These are phyloP conservation scores for Neodidymelliopsis sp. DNA, from an alignment of 2,329 filamentous ascomycete species.

Conservation along the genomic window DNA sequence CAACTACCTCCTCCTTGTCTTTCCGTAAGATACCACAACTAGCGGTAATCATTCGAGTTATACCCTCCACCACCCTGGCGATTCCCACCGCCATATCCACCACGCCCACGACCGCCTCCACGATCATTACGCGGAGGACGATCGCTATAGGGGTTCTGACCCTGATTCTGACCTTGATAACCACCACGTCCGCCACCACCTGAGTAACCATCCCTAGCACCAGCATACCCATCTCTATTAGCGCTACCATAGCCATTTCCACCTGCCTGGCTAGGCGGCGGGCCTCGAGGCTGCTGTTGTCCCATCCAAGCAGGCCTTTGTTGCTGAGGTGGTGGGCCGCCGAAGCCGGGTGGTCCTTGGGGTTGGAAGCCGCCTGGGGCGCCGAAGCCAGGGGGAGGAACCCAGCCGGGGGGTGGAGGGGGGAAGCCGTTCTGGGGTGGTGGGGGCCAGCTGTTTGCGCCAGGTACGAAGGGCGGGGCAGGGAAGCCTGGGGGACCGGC, in stretches of 20 bases:
- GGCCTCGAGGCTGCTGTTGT: slow-evolving; percentile 27
- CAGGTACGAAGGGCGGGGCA: slow-evolving; percentile 25
- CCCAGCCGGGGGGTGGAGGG: slow-evolving; percentile 42
- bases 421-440: slow-evolving; percentile 40
- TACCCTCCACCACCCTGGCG: slow-evolving; percentile 11
- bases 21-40: too few relatives aligned
- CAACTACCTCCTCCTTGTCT: too few relatives aligned
- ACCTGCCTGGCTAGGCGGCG: slow-evolving; percentile 29
- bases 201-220: too few relatives aligned
- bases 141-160: slow-evolving; percentile 31
- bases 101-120: slow-evolving; percentile 31
- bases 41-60: slow-evolving; percentile 28
- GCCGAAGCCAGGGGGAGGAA: slow-evolving; percentile 30
- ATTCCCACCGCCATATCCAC: slow-evolving; percentile 35
- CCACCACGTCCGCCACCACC: not conserved
- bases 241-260: slow-evolving; percentile 13
- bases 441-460: slow-evolving; percentile 26
- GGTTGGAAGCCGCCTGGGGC: slow-evolving; percentile 12
- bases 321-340: slow-evolving; percentile 23
- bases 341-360: slow-evolving; percentile 25
- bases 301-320: slow-evolving; percentile 31
- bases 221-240: slow-evolving; percentile 34
- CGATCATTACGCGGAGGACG: slow-evolving; percentile 27
- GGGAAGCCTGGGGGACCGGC: slow-evolving; percentile 15
- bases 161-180: slow-evolving; percentile 25